These are phyloP conservation scores for Leccinum variicolor DNA, from an alignment of 768 basidiomycete species.

Conservation along the genomic window DNA sequence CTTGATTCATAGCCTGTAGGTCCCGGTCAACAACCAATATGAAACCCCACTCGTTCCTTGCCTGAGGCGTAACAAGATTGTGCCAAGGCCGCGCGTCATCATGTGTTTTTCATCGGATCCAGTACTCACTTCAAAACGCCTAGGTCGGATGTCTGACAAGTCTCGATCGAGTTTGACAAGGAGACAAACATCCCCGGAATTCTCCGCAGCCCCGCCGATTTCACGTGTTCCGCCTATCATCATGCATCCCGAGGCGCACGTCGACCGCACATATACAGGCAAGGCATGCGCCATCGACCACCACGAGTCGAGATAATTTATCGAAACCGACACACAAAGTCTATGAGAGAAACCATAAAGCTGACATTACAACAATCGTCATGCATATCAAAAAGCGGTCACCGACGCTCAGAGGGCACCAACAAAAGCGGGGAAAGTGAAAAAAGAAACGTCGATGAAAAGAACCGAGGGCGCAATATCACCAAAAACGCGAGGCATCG, in stretches of 20 bases:
- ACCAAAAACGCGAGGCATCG: background rate
- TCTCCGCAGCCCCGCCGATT: background rate
- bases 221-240: background rate
- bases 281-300: background rate
- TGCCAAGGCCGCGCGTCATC: too few species aligned
- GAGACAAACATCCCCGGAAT: too few species aligned
- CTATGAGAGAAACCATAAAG: slow-evolving; percentile 19
- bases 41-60: too few species aligned
- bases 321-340: slow-evolving; percentile 11
- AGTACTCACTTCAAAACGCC: too few species aligned
- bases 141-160: too few species aligned
- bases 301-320: slow-evolving; percentile 4
- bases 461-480: background rate
- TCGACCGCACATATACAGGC: background rate
- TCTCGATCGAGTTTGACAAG: too few species aligned
- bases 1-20: too few species aligned
- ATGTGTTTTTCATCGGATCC: too few species aligned
- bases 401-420: slow-evolving; percentile 6
- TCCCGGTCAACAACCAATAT: too few species aligned
- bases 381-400: slow-evolving; percentile 9
- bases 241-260: background rate
- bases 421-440: background rate
- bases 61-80: too few species aligned
- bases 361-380: slow-evolving; percentile 23
- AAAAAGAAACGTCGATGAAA: background rate